Evolutionary conservation across 192 early-diverging fungal species (phyloP).

Genomic region (Fimicolochytrium jonesii): DNA sequence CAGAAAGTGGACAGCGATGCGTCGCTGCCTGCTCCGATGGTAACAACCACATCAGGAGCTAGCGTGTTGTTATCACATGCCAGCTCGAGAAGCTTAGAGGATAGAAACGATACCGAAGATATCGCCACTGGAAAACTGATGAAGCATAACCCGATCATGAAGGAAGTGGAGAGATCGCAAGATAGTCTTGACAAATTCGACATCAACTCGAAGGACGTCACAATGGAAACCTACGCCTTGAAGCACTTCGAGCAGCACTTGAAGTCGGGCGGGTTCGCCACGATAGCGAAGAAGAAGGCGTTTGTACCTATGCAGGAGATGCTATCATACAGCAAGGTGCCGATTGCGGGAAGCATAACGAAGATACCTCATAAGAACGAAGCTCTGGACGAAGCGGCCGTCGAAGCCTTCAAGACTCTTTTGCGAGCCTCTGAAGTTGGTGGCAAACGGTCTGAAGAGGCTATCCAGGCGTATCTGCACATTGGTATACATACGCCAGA

Average conservation of each 20-base stretch:
- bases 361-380: constrained; percentile 30
- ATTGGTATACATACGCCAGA: constrained; percentile 34
- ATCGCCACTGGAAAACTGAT: constrained; percentile 3
- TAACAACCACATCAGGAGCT: too few relatives aligned
- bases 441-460: constrained; percentile 37
- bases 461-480: constrained; percentile 26
- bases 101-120: too few relatives aligned
- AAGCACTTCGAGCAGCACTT: constrained; percentile 39
- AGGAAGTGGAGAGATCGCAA: constrained; percentile 20
- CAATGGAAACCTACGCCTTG: constrained; percentile 30
- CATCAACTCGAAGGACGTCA: constrained; percentile 21
- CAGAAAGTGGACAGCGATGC: too few relatives aligned
- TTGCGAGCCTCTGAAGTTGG: constrained; percentile 28
- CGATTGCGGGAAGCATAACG: constrained; percentile 13
- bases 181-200: constrained; percentile 36
- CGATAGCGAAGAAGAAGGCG: constrained; percentile 21
- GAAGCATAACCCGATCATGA: constrained; percentile 30
- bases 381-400: constrained; percentile 16
- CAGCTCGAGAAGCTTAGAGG: too few relatives aligned
- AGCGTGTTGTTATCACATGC: too few relatives aligned
- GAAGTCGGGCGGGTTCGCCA: constrained; percentile 22
- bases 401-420: constrained; percentile 36
- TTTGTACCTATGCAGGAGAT: constrained; percentile 32
- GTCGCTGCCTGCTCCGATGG: too few relatives aligned
- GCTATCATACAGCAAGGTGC: constrained; percentile 36